Base-by-base conservation (phyloP, 139 green algal species). In the Micromonas commoda region DNA sequence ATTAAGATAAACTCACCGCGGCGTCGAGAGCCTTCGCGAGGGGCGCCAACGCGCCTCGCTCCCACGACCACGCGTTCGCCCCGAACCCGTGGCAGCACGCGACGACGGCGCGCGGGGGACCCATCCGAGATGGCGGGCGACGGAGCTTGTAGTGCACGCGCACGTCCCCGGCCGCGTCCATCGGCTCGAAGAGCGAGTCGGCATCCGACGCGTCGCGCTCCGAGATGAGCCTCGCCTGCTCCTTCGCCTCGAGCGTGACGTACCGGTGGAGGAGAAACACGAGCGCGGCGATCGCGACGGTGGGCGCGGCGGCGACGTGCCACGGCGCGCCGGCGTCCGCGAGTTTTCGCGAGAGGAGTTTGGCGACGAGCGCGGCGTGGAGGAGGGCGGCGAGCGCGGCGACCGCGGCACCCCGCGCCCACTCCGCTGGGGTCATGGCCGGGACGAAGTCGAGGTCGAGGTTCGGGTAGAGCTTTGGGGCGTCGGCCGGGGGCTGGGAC, bases 31-130 rank as follows among this genome's bases (percentile, higher is more conserved):
- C 35, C 2, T 72, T 70, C 3, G 88, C 85, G n/a, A 68, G 26
- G 16, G 66, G 93, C 53, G 38, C 57, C 67, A 24, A 84, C 71
- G 76, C 90, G 81, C 16, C 85, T 28, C 83, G 86, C 24, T 74
- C 82, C 80, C 82, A 96, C 26, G 75, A 88, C 66, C 81, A 91
- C n/a, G 85, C 82, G 78, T 90, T 92, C 29, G 89, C 87, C 13
- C 91, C 91, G 82, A 96, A 96, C n/a, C 91, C 91, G 77, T 96
- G 91, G 65, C 91, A 88, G 82, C 85, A 92, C 72, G 3, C 4
- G 20, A 70, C 28, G n/a, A 70, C 28, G 28, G 31, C 24, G n/a
- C n/a, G n/a, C n/a, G n/a, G n/a, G n/a, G n/a, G n/a, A n/a, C n/a
- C n/a, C n/a, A n/a, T n/a, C n/a, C n/a, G n/a, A n/a, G n/a, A n/a